Evolutionary conservation across 352 stramenopile genomes (phyloP).

Genomic region (Globisporangium alternatum): DNA sequence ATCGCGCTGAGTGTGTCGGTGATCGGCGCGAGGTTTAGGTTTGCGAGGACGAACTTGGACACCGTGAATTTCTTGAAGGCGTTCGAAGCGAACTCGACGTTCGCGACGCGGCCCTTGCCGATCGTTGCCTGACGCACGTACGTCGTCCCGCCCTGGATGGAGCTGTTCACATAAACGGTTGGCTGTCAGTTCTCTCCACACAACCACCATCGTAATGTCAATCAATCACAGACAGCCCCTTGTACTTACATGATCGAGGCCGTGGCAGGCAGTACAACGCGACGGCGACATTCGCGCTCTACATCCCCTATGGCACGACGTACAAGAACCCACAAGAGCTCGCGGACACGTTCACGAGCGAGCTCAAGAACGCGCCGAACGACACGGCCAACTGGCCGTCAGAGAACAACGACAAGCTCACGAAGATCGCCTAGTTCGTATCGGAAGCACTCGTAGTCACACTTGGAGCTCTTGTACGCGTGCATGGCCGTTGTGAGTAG

Average conservation of each 20-base stretch:
- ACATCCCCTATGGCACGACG: neutral
- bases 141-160: neutral
- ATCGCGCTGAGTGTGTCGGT: neutral
- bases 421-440: neutral
- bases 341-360: neutral
- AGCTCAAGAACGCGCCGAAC: neutral
- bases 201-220: too few relatives aligned
- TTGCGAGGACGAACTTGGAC: neutral
- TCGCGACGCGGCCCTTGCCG: neutral
- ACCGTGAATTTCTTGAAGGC: neutral
- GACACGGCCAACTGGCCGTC: neutral
- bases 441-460: neutral
- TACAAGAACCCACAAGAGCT: neutral
- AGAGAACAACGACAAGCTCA: neutral
- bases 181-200: neutral
- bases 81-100: neutral
- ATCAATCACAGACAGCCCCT: neutral
- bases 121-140: neutral
- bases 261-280: neutral
- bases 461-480: neutral
- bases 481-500: neutral
- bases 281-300: neutral
- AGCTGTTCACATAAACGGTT: neutral
- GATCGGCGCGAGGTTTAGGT: neutral
- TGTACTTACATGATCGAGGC: neutral